Evolutionary conservation across 2,329 filamentous ascomycete genomes (phyloP).

Genomic region (Juglanconis juglandina): DNA sequence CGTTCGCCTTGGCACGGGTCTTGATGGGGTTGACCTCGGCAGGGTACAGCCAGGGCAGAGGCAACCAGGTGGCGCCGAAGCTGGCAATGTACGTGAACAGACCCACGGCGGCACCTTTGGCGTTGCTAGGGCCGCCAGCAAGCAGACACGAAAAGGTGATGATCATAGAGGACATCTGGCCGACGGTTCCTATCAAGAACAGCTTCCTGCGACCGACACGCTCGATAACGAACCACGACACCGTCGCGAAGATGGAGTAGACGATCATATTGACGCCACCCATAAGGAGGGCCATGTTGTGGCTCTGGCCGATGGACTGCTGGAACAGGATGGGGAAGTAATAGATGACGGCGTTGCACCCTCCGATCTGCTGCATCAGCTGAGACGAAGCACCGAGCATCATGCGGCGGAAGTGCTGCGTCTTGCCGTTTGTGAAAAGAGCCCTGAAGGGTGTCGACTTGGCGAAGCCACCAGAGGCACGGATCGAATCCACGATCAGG

Average conservation of each 20-base stretch:
- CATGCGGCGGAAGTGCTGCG: conserved; percentile 64
- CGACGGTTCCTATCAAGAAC: conserved; percentile 61
- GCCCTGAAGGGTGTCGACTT: conserved; percentile 48
- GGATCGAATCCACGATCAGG: conserved; percentile 61
- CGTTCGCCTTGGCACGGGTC: conserved; percentile 61
- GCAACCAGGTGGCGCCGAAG: conserved; percentile 42
- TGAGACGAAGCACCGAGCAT: conserved; percentile 57
- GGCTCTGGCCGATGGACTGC: conserved; percentile 34
- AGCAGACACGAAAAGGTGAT: conserved; percentile 39
- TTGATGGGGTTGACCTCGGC: conserved; percentile 59
- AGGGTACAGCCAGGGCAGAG: conserved; percentile 60
- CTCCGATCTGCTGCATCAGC: conserved; percentile 60
- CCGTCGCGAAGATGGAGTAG: conserved; percentile 58
- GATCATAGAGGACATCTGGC: conserved; percentile 60
- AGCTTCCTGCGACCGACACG: conserved; percentile 56
- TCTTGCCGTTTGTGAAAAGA: conserved; percentile 59
- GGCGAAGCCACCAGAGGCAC: conserved; percentile 45
- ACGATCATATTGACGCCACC: conserved; percentile 56
- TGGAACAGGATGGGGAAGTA: conserved; percentile 60
- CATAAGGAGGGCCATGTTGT: conserved; percentile 49
- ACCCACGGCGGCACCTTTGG: conserved; percentile 41
- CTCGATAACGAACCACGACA: conserved; percentile 48
- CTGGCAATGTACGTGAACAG: conserved; percentile 44
- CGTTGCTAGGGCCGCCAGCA: conserved; percentile 29
- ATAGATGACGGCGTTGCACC: conserved; percentile 59